Base-by-base conservation (phyloP, 495 filamentous ascomycete species). In the Corynascus novoguineensis region DNA sequence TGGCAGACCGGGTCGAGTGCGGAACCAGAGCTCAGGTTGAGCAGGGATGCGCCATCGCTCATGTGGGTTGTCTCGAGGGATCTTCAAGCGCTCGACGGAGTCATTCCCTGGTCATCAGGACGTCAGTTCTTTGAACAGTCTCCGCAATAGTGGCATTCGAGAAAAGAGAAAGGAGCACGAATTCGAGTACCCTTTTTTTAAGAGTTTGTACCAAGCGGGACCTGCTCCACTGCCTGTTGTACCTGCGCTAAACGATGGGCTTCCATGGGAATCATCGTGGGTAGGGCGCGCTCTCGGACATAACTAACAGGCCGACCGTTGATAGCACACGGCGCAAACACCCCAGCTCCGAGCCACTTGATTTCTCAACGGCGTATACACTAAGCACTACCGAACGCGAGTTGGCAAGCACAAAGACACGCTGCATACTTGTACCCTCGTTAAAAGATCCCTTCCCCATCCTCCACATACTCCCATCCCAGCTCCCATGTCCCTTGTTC, bases 291-390 rank as follows among this genome's bases (percentile, higher is more conserved):
- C 58, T 54, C 67, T 69, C 67, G 67, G 67, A 65, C 62, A 67
- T 68, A 69, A 68, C 60, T 37, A 69, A 68, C 64, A 67, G 47
- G 65, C 67, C 67, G 67, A 69, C 67, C 60, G 58, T 62, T 66
- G 60, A 57, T 51, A 40, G 56, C 47, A 28, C 27, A 37, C 27
- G 27, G 28, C 52, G 15, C 29, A 27, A 7, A 24, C 10, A 32
- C 38, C n/a, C 27, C 52, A 46, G 38, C 32, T 34, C 44, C 53
- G 53, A 49, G 53, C 32, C 34, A n/a, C 19, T 40, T 22, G 5
- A 28, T 41, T 47, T 42, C 53, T 49, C 27, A 34, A 56, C 45
- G 22, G 34, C 12, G 49, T 34, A 28, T 38, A n/a, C n/a, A n/a
- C n/a, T n/a, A 38, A 51, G 42, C 31, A 49, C 44, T 56, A 45